Conservation (phyloP, 2,329 filamentous ascomycete species). For the Calcarisporium arbuscula region DNA sequence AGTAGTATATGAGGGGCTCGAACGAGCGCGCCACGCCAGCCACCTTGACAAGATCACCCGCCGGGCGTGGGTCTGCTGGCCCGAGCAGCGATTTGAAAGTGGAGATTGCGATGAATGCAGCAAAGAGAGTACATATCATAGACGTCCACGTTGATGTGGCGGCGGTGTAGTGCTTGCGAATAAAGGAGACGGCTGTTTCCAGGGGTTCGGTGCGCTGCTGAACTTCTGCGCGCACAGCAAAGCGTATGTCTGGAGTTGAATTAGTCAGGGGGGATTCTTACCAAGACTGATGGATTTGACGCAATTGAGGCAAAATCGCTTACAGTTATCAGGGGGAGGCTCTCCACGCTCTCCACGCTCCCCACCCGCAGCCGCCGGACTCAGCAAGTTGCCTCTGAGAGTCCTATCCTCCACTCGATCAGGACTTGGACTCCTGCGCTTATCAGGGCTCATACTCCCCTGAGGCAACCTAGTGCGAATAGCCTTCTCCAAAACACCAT, state of each 20-base stretch:
- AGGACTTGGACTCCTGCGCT: constrained; percentile 40
- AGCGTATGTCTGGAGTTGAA: constrained; percentile 66
- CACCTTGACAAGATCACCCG: constrained; percentile 75
- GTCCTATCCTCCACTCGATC: constrained; percentile 36
- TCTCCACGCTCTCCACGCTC: no score
- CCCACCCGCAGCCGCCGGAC: constrained; percentile 18
- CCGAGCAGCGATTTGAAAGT: constrained; percentile 61
- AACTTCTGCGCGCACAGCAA: constrained; percentile 80
- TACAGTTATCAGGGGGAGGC: constrained; percentile 43
- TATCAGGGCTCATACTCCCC: constrained; percentile 51
- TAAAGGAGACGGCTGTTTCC: constrained; percentile 60
- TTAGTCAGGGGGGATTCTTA: not conserved
- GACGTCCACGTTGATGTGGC: constrained; percentile 66
- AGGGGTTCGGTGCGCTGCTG: constrained; percentile 82
- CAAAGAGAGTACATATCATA: constrained; percentile 53
- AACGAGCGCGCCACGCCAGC: constrained; percentile 85
- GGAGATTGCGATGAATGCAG: constrained; percentile 58
- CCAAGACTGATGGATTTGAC: not conserved
- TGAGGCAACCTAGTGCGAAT: constrained; percentile 48
- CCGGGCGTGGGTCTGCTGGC: constrained; percentile 47
- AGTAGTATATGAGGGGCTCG: constrained; percentile 91
- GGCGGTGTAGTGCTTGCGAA: constrained; percentile 52
- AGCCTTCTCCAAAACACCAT: constrained; percentile 41
- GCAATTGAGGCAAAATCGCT: constrained; percentile 17
- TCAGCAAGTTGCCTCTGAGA: constrained; percentile 26